Conservation (phyloP, 768 basidiomycete species). For the Chalciporus chontae region DNA sequence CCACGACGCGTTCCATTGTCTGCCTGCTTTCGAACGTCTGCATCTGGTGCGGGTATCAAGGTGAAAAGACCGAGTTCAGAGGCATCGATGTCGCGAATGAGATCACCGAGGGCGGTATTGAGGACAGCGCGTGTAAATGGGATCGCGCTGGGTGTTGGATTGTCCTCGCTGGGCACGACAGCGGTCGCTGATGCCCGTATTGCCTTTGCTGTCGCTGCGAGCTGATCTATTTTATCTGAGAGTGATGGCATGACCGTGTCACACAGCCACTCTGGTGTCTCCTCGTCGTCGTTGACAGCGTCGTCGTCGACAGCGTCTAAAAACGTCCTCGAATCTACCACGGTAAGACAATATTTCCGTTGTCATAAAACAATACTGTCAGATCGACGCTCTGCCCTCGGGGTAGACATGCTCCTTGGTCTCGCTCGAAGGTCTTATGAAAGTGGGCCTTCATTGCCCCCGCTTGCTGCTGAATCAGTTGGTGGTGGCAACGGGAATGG, state of each 20-base stretch:
- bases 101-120: conserved; percentile 58
- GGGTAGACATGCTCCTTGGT: conserved; percentile 22
- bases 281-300: conserved; percentile 6
- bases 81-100: conserved; percentile 76
- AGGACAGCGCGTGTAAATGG: conserved; percentile 68
- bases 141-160: conserved; percentile 5
- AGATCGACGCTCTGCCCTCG: not conserved
- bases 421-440: conserved; percentile 21
- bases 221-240: conserved; percentile 65
- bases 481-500: conserved; percentile 6
- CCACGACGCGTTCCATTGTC: conserved; percentile 28
- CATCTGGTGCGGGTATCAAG: conserved; percentile 40
- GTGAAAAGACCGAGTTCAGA: conserved; percentile 78
- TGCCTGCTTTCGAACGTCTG: conserved; percentile 26
- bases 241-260: conserved; percentile 49
- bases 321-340: not conserved
- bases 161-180: conserved; percentile 26
- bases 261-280: conserved; percentile 20
- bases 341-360: not conserved
- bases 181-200: conserved; percentile 45
- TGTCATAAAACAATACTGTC: not conserved
- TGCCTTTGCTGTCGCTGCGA: conserved; percentile 48
- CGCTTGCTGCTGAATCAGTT: not conserved
- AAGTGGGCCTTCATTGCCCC: conserved; percentile 18
- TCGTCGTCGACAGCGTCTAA: conserved; percentile 5